Base-by-base conservation (phyloP, 1,284 basidiomycete genomes). In the Cutaneotrichosporon cavernicola region DNA sequence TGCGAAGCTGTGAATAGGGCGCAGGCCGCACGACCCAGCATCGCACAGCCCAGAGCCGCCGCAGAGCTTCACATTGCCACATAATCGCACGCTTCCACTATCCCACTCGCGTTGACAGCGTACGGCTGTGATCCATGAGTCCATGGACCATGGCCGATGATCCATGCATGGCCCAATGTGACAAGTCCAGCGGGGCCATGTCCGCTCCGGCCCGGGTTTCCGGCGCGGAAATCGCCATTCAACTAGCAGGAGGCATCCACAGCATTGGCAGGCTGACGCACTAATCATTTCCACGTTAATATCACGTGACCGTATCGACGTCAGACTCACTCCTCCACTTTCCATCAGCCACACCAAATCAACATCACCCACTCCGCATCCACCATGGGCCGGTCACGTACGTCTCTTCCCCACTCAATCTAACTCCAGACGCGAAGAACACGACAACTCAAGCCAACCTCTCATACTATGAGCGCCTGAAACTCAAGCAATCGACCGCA, bases 391-490 rank as follows among this genome's bases (percentile, higher is more conserved):
- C 30, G 51, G 8, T 52, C 51, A 32, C 51, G 51, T 52, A 52
- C 16, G 51, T 52, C 30, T 14, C 30, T 22, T 10, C 30, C 9
- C 30, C 18, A 26, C 22, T 18, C 49, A 5, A 21, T 40, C 69
- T 63, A 36, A 68, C 60, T 13, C 4, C 62, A 80, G 79, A 80
- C 69, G 76, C 79, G 0, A 78, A 76, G 61, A 76, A 76, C 70
- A 79, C 78, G 63, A 79, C 79, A 2, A 76, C 72, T 32, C 78
- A 79, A 52, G 73, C 79, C 30, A 80, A 74, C 30, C 72, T 80
- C 56, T 77, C 77, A 2, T 73, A 79, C 67, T 77, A 80, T 60
- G 80, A 81, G 64, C 76, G 80, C 30, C 71, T 75, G 9, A 74
- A 76, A 13, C 73, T 80, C 5, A 74, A 75, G 18, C 72, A 74